A percentile compares a stretch with the other conserved stretches of the same genome.
Conservation (phyloP, 305 asterid species). For the Fraxinus floribunda region DNA sequence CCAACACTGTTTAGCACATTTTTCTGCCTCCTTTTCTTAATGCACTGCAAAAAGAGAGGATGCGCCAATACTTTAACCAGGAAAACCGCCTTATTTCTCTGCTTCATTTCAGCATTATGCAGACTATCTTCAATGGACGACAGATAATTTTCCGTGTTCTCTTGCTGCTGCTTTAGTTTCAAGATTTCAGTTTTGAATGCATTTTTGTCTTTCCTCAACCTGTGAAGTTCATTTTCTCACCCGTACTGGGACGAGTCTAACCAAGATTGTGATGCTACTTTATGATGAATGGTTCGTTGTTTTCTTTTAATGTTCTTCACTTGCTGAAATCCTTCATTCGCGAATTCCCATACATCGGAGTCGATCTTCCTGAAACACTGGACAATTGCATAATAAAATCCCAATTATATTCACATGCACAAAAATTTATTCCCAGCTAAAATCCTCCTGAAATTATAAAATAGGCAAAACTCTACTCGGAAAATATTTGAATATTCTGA, state of each 20-base stretch:
- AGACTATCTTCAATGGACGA: slow-evolving; percentile 36
- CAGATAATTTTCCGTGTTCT: slow-evolving; percentile 32
- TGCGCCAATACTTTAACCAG: slow-evolving; percentile 32
- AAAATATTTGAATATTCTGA: not conserved
- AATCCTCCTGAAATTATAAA: not conserved
- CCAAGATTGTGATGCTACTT: slow-evolving; percentile 25
- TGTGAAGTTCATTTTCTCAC: slow-evolving; percentile 40
- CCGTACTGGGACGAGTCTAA: slow-evolving; percentile 23
- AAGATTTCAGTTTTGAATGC: slow-evolving; percentile 37
- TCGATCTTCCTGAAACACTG: slow-evolving; percentile 75
- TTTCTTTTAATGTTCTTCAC: slow-evolving; percentile 70
- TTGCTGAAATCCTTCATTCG: slow-evolving; percentile 54
- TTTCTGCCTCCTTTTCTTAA: slow-evolving; percentile 25
- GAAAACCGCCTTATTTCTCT: slow-evolving; percentile 27
- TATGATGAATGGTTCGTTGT: slow-evolving; percentile 28
- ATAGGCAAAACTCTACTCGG: not conserved
- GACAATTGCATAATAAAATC: not conserved
- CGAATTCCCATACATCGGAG: slow-evolving; percentile 81
- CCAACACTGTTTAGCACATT: slow-evolving; percentile 6
- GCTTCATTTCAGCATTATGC: slow-evolving; percentile 23
- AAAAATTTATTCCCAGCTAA: not conserved
- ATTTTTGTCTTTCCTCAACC: slow-evolving; percentile 41
- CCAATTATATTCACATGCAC: not conserved
- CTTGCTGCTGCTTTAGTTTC: slow-evolving; percentile 57
- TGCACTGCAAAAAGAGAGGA: slow-evolving; percentile 24